phyloP scores from a whole-genome alignment of 1,284 basidiomycete genomes.

The Boletus semigastroideus region DNA sequence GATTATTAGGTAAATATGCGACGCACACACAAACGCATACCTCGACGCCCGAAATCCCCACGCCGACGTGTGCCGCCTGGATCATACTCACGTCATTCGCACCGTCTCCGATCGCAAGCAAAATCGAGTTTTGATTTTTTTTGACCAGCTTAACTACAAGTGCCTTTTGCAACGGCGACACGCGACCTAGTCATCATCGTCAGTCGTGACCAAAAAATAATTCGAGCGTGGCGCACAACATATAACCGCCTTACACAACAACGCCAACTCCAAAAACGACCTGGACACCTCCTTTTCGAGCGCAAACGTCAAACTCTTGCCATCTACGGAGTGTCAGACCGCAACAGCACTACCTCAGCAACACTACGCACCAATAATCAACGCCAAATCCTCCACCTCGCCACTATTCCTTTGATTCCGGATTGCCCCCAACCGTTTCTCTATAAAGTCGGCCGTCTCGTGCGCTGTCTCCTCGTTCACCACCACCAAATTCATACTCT shows the following conservation, averaged over 20 bases:
- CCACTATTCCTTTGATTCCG: slow-evolving; percentile 90
- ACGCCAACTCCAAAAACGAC: slow-evolving; percentile 91
- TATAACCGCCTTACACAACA: slow-evolving; percentile 98
- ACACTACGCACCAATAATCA: slow-evolving; percentile 76
- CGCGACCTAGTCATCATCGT: slow-evolving; percentile 66
- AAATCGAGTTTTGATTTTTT: slow-evolving; percentile 88
- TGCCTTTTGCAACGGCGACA: slow-evolving; percentile 97
- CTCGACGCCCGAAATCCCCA: slow-evolving; percentile 98
- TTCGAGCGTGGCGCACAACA: slow-evolving; percentile 64
- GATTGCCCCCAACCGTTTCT: slow-evolving; percentile 86
- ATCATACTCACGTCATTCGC: slow-evolving; percentile 98
- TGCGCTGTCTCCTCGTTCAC: slow-evolving; percentile 89
- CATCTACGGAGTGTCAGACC: slow-evolving; percentile 56
- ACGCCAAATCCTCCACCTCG: slow-evolving; percentile 91
- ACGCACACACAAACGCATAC: slow-evolving; percentile 38
- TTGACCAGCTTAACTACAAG: slow-evolving; percentile 98
- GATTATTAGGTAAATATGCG: neutral
- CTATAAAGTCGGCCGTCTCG: slow-evolving; percentile 85
- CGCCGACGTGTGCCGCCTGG: slow-evolving; percentile 95
- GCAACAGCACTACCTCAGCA: too few relatives aligned
- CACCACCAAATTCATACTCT: slow-evolving; percentile 97
- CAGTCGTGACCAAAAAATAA: neutral
- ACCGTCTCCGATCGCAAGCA: slow-evolving; percentile 96
- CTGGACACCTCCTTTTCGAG: slow-evolving; percentile 91
- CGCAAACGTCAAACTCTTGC: slow-evolving; percentile 91